phyloP scores from a whole-genome alignment of 2,329 filamentous ascomycete genomes.

The Aspergillus brasiliensis region DNA sequence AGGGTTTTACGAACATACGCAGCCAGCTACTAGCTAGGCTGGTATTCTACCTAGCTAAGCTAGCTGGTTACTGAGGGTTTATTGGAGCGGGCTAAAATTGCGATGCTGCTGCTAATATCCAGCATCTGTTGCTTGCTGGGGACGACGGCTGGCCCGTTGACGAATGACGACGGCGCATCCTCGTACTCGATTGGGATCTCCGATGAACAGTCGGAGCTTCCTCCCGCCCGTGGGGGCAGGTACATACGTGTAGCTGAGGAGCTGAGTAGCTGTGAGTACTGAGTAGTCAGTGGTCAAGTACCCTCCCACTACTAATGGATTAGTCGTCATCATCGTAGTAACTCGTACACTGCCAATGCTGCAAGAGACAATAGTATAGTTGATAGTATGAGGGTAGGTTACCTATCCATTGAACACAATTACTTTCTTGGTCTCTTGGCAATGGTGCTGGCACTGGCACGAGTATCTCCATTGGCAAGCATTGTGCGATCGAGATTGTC shows the following conservation, averaged over 20 bases:
- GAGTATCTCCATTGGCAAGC: no score
- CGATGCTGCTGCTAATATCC: neutral
- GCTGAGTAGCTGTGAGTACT: neutral
- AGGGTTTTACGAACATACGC: no score
- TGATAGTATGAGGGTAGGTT: no score
- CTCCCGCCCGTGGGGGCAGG: slow-evolving; percentile 4
- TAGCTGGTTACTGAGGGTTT: no score
- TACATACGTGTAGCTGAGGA: neutral
- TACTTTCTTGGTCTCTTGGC: no score
- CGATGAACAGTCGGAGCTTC: slow-evolving; percentile 4
- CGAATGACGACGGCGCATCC: neutral
- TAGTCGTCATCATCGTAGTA: no score
- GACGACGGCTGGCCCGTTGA: slow-evolving; percentile 3
- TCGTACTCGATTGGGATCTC: neutral
- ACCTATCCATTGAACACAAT: no score
- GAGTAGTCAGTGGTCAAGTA: neutral
- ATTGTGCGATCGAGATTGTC: neutral
- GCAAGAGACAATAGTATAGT: no score
- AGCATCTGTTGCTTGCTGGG: neutral
- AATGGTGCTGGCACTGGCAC: neutral
- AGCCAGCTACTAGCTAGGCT: neutral
- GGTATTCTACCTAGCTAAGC: no score
- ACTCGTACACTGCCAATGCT: no score
- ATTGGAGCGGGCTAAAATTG: no score
- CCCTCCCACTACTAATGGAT: no score